These are phyloP conservation scores for Leccinum incarnatum DNA, from an alignment of 768 basidiomycete species.

Conservation along the genomic window DNA sequence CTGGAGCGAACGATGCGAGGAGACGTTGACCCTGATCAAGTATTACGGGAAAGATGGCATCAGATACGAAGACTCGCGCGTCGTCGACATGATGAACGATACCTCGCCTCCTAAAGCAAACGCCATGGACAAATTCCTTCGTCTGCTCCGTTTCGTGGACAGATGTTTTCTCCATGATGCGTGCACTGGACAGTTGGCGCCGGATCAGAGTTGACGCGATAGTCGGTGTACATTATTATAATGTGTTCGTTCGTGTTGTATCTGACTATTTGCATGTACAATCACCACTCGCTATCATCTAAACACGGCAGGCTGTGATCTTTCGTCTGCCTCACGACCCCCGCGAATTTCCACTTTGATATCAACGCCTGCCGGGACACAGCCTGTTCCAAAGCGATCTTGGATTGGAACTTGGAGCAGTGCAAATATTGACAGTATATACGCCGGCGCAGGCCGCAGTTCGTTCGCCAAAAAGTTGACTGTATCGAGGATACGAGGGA, in stretches of 20 bases:
- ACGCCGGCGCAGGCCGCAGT: constrained; percentile 51
- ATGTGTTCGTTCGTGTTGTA: not conserved
- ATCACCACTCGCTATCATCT: not conserved
- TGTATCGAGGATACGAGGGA: constrained; percentile 62
- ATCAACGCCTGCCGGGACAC: constrained; percentile 77
- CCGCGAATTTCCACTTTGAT: constrained; percentile 58
- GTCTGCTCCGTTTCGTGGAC: constrained; percentile 49
- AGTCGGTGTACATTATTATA: constrained; percentile 4
- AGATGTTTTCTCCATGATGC: constrained; percentile 34
- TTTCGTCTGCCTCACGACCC: constrained; percentile 40
- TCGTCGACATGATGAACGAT: constrained; percentile 52
- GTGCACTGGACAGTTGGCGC: constrained; percentile 1
- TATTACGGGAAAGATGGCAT: constrained; percentile 58
- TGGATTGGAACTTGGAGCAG: constrained; percentile 77
- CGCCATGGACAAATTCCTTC: constrained; percentile 46
- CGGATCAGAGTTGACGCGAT: not conserved
- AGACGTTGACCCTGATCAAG: constrained; percentile 47
- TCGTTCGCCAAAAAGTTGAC: constrained; percentile 65
- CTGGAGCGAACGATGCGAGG: constrained; percentile 48
- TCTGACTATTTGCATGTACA: constrained; percentile 3
- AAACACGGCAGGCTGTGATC: constrained; percentile 20
- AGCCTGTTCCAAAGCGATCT: constrained; percentile 66
- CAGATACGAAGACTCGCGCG: constrained; percentile 46
- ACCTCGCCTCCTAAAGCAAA: constrained; percentile 42
- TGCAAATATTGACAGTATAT: constrained; percentile 73